phyloP scores from a whole-genome alignment of 2,329 filamentous ascomycete genomes.

The Fusarium chaquense region DNA sequence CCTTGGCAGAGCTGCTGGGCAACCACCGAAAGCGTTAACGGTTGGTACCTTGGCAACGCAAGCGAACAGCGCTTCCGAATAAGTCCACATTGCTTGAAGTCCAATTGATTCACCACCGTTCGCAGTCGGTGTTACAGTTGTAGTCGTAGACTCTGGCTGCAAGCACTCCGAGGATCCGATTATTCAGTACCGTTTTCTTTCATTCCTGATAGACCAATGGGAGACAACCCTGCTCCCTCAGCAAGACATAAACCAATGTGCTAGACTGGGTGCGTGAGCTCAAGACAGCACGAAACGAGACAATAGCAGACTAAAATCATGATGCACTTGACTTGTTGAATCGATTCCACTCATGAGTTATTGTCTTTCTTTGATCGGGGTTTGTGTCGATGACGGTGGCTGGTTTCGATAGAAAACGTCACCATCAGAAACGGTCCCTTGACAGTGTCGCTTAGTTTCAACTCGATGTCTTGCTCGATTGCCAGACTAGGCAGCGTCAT shows the following conservation, averaged over 20 bases:
- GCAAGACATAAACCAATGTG: slow-evolving; percentile 4
- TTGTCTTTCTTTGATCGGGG: slow-evolving; percentile 19
- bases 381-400: slow-evolving; percentile 36
- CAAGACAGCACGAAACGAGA: slow-evolving; percentile 30
- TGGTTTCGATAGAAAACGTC: slow-evolving; percentile 40
- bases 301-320: slow-evolving; percentile 13
- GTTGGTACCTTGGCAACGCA: slow-evolving; percentile 40
- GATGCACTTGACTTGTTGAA: slow-evolving; percentile 7
- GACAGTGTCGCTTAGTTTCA: slow-evolving; percentile 26
- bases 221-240: slow-evolving; percentile 36
- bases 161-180: slow-evolving; percentile 30
- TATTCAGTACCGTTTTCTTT: slow-evolving; percentile 8
- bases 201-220: slow-evolving; percentile 13
- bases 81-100: slow-evolving; percentile 35
- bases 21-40: slow-evolving; percentile 37
- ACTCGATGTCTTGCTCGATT: slow-evolving; percentile 3
- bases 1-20: slow-evolving; percentile 40
- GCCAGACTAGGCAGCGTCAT: slow-evolving; percentile 23
- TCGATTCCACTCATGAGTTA: slow-evolving; percentile 9
- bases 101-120: slow-evolving; percentile 11
- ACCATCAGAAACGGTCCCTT: slow-evolving; percentile 38
- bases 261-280: slow-evolving; percentile 13
- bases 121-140: not conserved
- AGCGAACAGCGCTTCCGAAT: slow-evolving; percentile 27
- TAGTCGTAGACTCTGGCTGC: not conserved